Conservation (phyloP, 495 filamentous ascomycete species). For the Aspergillus mulundensis region DNA sequence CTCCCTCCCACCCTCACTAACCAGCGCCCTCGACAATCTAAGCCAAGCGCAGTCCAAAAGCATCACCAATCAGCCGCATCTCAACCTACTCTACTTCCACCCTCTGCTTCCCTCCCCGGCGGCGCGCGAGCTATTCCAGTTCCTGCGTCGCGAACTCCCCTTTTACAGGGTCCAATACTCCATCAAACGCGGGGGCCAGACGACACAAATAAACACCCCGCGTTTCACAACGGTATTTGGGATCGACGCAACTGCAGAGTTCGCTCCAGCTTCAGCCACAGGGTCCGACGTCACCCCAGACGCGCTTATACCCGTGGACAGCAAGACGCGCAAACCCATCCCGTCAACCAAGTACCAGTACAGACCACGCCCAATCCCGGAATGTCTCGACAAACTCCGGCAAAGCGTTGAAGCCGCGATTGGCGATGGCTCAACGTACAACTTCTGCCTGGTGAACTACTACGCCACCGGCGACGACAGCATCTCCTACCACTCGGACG, state of each 20-base stretch:
- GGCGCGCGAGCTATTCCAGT: constrained; percentile 57
- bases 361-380: constrained; percentile 60
- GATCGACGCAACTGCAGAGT: constrained; percentile 56
- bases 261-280: constrained; percentile 6
- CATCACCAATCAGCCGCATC: constrained; percentile 59
- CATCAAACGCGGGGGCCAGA: constrained; percentile 54
- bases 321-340: constrained; percentile 25
- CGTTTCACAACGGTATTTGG: constrained; percentile 71
- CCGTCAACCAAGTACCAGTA: constrained; percentile 48
- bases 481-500: constrained; percentile 71
- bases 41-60: constrained; percentile 18
- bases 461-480: constrained; percentile 66
- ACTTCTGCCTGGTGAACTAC: constrained; percentile 75
- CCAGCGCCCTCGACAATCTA: constrained; percentile 24
- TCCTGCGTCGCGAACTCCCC: constrained; percentile 57
- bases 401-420: constrained; percentile 54
- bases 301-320: constrained; percentile 11
- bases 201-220: constrained; percentile 63
- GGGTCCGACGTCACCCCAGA: neutral
- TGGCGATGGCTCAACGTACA: constrained; percentile 50
- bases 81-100: constrained; percentile 65
- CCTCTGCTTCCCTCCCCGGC: constrained; percentile 55
- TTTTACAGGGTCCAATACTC: constrained; percentile 72
- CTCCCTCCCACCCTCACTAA: constrained; percentile 46
- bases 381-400: constrained; percentile 57